Conservation (phyloP, 352 stramenopile genomes). For the Pythium phragmiticola region DNA sequence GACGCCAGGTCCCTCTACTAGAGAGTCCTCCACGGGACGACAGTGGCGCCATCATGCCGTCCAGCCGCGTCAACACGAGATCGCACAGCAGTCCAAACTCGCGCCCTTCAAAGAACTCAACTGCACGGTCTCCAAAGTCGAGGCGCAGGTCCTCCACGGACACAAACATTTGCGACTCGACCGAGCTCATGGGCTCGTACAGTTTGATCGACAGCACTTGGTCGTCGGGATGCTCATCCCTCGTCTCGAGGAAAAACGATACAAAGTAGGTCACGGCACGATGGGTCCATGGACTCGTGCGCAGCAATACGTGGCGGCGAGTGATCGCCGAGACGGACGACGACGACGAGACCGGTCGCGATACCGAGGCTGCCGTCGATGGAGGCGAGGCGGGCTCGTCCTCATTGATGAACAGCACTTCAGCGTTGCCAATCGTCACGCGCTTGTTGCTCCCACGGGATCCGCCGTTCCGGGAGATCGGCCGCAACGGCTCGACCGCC, state of each 20-base stretch:
- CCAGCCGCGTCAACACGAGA: slow-evolving; percentile 55
- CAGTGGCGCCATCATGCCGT: slow-evolving; percentile 44
- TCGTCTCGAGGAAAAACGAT: slow-evolving; percentile 66
- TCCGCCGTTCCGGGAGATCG: slow-evolving; percentile 2
- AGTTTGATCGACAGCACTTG: slow-evolving; percentile 63
- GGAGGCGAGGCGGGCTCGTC: slow-evolving; percentile 52
- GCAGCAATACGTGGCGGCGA: slow-evolving; percentile 35
- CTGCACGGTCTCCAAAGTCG: slow-evolving; percentile 50
- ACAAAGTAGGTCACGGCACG: slow-evolving; percentile 70
- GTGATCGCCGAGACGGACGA: neutral
- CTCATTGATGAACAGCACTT: slow-evolving; percentile 75
- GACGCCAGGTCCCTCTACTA: slow-evolving; percentile 5
- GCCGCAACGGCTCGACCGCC: neutral
- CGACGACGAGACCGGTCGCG: slow-evolving; percentile 4
- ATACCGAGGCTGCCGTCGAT: neutral
- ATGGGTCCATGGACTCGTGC: slow-evolving; percentile 69
- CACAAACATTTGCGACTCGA: slow-evolving; percentile 71
- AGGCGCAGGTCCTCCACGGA: slow-evolving; percentile 47
- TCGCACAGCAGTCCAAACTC: slow-evolving; percentile 60
- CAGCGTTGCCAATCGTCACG: slow-evolving; percentile 61
- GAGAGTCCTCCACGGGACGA: slow-evolving; percentile 13
- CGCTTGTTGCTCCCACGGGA: slow-evolving; percentile 39
- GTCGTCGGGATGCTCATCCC: slow-evolving; percentile 18
- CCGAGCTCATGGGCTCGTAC: slow-evolving; percentile 76
- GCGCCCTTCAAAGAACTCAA: slow-evolving; percentile 40